Percentiles rank a stretch among this genome's conserved stretches.
Evolutionary conservation across 805 yeast species (phyloP).

Genomic region (Sugiyamaella floridensis): DNA sequence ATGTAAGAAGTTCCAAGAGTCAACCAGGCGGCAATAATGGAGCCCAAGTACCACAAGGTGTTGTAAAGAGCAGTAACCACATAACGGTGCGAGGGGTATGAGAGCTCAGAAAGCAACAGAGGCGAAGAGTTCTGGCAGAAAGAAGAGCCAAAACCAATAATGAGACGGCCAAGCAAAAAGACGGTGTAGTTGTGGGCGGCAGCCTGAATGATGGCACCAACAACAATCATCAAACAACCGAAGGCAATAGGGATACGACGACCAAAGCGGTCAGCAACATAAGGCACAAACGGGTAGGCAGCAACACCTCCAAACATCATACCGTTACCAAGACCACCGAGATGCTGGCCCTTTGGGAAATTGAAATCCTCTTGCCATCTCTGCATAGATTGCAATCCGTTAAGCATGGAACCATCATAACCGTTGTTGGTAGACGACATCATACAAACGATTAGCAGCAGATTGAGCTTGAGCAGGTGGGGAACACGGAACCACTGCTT

Average conservation of each 20-base stretch:
- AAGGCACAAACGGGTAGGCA: constrained; percentile 59
- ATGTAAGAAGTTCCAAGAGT: constrained; percentile 59
- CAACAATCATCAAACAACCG: constrained; percentile 48
- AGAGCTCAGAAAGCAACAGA: constrained; percentile 68
- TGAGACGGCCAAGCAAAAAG: constrained; percentile 62
- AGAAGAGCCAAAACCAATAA: constrained; percentile 70
- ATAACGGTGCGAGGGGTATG: constrained; percentile 58
- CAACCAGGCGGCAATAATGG: constrained; percentile 67
- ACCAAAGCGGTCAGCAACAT: constrained; percentile 52
- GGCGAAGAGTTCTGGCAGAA: constrained; percentile 69
- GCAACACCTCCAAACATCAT: constrained; percentile 53
- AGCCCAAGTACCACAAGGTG: constrained; percentile 67
- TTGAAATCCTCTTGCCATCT: constrained; percentile 10
- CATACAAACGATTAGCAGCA: constrained; percentile 9
- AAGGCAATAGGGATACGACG: constrained; percentile 52
- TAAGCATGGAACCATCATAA: constrained; percentile 16
- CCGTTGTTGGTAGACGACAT: constrained; percentile 12
- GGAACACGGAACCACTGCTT: constrained; percentile 8
- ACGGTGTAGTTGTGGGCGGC: constrained; percentile 43
- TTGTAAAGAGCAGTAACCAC: constrained; percentile 55
- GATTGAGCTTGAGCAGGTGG: constrained; percentile 9
- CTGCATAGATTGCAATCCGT: constrained; percentile 21
- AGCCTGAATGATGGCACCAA: constrained; percentile 52
- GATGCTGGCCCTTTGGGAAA: constrained; percentile 9
- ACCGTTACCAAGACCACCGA: constrained; percentile 14